These are phyloP conservation scores for Syzygium jambos DNA, from an alignment of 345 rosid genomes.

Conservation along the genomic window DNA sequence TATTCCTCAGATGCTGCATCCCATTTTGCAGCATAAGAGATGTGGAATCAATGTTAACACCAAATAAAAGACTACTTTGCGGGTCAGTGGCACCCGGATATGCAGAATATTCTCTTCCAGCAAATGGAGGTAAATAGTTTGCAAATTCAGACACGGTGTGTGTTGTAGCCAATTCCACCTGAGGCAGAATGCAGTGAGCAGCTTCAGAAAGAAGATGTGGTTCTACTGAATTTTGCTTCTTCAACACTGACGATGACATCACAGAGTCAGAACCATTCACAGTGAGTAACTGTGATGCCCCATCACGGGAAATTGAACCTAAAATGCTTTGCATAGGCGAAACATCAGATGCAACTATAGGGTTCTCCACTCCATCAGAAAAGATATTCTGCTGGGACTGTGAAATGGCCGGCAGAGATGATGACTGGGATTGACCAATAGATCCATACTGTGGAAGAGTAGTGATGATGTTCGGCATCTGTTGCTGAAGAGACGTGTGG, in stretches of 20 bases:
- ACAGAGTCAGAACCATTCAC: slow-evolving; percentile 12
- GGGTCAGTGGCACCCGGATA: slow-evolving; percentile 27
- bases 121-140: slow-evolving; percentile 28
- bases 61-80: slow-evolving; percentile 32
- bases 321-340: slow-evolving; percentile 19
- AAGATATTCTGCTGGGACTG: slow-evolving; percentile 22
- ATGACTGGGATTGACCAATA: slow-evolving; percentile 17
- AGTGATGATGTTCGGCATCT: slow-evolving; percentile 16
- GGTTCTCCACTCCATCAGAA: slow-evolving; percentile 18
- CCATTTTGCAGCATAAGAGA: slow-evolving; percentile 35
- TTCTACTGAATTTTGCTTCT: slow-evolving; percentile 19
- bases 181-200: slow-evolving; percentile 17
- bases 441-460: slow-evolving; percentile 18
- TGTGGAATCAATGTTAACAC: slow-evolving; percentile 37
- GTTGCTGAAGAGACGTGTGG: slow-evolving; percentile 16
- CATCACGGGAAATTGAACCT: slow-evolving; percentile 24
- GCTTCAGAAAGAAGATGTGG: slow-evolving; percentile 16
- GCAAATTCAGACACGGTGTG: slow-evolving; percentile 27
- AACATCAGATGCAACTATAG: slow-evolving; percentile 13
- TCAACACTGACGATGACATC: slow-evolving; percentile 14
- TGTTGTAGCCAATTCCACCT: slow-evolving; percentile 22
- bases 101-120: slow-evolving; percentile 34
- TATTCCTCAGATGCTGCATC: slow-evolving; percentile 22
- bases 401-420: slow-evolving; percentile 16
- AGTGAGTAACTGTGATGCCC: slow-evolving; percentile 20